phyloP scores from a whole-genome alignment of 1,284 basidiomycete genomes.

The Veloboletus limbatus region DNA sequence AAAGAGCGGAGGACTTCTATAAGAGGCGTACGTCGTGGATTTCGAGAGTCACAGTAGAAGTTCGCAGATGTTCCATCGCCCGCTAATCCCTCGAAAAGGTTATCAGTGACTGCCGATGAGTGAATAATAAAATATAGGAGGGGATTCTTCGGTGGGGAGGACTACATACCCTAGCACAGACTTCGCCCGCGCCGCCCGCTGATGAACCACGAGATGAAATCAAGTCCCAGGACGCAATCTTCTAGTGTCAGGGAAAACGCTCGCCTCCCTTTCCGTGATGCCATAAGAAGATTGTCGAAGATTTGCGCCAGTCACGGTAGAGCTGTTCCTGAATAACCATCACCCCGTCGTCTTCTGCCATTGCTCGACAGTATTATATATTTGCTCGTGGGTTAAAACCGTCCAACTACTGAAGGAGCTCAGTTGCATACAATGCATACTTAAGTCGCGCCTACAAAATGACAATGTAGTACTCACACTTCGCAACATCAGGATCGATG shows the following conservation, averaged over 20 bases:
- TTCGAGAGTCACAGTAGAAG: slow-evolving; percentile 16
- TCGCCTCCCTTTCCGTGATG: no score
- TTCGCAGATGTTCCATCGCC: slow-evolving; percentile 1
- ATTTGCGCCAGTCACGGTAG: background rate
- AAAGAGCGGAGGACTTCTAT: slow-evolving; percentile 8
- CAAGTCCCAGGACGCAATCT: no score
- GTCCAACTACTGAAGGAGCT: background rate
- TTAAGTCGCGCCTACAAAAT: background rate
- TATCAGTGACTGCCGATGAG: slow-evolving; percentile 3
- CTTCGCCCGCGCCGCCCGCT: background rate
- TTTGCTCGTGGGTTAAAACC: slow-evolving; percentile 3
- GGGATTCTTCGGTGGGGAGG: no score
- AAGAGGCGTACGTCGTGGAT: background rate
- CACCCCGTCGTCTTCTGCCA: slow-evolving; percentile 2
- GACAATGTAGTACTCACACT: background rate
- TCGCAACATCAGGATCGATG: background rate
- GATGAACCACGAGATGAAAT: background rate
- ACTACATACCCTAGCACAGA: background rate
- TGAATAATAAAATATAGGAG: background rate
- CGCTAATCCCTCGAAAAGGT: background rate
- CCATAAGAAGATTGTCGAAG: no score
- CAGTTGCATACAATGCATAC: background rate
- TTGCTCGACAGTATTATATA: background rate
- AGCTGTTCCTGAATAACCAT: background rate
- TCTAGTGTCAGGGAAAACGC: no score